Evolutionary conservation across 768 basidiomycete genomes (phyloP).

Genomic region (Lanmaoa pseudosensibilis): DNA sequence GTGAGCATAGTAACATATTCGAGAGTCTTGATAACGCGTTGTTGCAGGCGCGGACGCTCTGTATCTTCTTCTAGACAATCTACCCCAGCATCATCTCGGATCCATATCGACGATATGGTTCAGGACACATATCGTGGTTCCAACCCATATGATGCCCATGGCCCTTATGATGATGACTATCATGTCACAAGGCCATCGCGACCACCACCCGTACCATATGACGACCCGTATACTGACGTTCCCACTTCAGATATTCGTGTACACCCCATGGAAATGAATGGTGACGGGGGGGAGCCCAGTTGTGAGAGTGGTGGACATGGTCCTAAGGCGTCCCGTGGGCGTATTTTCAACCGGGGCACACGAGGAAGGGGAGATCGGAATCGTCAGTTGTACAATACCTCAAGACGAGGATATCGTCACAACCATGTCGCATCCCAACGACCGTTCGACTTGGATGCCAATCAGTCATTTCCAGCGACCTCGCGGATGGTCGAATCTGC

Average conservation of each 20-base stretch:
- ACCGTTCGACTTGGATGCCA: slow-evolving; percentile 32
- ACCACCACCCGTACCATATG: slow-evolving; percentile 71
- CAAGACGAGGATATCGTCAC: slow-evolving; percentile 19
- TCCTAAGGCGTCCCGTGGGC: slow-evolving; percentile 9
- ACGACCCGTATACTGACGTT: slow-evolving; percentile 70
- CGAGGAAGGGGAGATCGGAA: slow-evolving; percentile 28
- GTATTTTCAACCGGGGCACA: slow-evolving; percentile 27
- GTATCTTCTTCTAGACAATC: slow-evolving; percentile 53
- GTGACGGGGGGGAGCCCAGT: slow-evolving; percentile 23
- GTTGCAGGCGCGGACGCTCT: slow-evolving; percentile 53
- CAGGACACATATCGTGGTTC: slow-evolving; percentile 46
- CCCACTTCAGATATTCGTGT: slow-evolving; percentile 30
- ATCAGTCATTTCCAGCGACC: slow-evolving; percentile 41
- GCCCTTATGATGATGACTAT: slow-evolving; percentile 69
- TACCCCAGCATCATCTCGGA: slow-evolving; percentile 53
- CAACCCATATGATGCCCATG: slow-evolving; percentile 66
- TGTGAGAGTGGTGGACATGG: slow-evolving; percentile 19
- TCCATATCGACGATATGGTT: slow-evolving; percentile 54
- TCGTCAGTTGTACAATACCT: slow-evolving; percentile 16
- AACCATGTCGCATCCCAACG: slow-evolving; percentile 20
- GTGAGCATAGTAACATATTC: slow-evolving; percentile 37
- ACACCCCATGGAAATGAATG: neutral
- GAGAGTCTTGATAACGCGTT: neutral
- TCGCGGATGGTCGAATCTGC: slow-evolving; percentile 48
- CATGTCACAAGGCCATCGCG: slow-evolving; percentile 52